Evolutionary conservation across 768 basidiomycete species (phyloP).

Genomic region (Auricularia auricula-judae): DNA sequence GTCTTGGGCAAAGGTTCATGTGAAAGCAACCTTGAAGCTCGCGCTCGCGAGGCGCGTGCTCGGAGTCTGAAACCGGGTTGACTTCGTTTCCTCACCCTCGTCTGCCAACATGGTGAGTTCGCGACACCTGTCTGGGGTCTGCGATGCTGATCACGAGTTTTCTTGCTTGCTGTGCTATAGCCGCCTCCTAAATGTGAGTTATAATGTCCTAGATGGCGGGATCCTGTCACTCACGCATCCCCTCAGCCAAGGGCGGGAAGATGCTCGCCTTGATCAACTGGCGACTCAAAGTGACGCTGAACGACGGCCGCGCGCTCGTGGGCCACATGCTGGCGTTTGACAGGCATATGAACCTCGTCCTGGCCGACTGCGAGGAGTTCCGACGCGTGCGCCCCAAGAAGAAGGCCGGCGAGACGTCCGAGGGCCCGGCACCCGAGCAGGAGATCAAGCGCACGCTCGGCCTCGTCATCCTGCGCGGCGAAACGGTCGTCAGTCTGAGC

Average conservation of each 20-base stretch:
- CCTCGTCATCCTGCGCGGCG: conserved; percentile 93
- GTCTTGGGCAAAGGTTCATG: too few species aligned
- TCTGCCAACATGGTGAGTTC: conserved; percentile 12
- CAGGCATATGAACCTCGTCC: conserved; percentile 97
- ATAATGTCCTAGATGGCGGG: neutral
- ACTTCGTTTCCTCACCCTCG: neutral
- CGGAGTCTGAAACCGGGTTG: neutral
- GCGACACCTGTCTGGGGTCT: too few species aligned
- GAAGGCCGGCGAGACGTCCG: conserved; percentile 59
- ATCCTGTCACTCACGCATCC: neutral
- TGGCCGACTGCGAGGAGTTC: conserved; percentile 98
- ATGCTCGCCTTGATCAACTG: conserved; percentile 97
- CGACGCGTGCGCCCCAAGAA: conserved; percentile 86
- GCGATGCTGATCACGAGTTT: conserved; percentile 5
- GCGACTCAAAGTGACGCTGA: conserved; percentile 93
- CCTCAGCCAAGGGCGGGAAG: conserved; percentile 81
- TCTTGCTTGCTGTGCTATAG: conserved; percentile 25
- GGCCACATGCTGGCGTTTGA: conserved; percentile 99
- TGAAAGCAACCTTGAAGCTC: too few species aligned
- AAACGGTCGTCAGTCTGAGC: conserved; percentile 88
- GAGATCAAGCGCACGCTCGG: conserved; percentile 95
- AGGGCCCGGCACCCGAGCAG: conserved; percentile 58
- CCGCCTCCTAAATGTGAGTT: conserved; percentile 65
- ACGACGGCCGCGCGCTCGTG: conserved; percentile 89
- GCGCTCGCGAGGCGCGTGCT: too few species aligned